Evolutionary conservation across 208 protist genomes (phyloP).

Genomic region (Leishmania guyanensis): DNA sequence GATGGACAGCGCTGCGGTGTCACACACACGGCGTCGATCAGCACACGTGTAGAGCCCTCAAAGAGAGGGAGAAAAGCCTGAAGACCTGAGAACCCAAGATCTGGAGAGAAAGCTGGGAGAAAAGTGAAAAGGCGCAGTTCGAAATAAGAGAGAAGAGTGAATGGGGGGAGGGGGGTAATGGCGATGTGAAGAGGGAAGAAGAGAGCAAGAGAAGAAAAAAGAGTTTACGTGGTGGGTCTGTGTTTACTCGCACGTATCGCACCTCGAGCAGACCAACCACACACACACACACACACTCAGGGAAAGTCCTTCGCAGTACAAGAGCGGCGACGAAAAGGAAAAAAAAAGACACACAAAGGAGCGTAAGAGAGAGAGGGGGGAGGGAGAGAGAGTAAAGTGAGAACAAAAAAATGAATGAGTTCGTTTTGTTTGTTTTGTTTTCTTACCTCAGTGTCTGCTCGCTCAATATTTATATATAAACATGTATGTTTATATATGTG

Average conservation of each 20-base stretch:
- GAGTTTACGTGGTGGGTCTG: background rate
- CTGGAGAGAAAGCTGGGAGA: background rate
- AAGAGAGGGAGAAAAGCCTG: too few species aligned
- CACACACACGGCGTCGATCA: background rate
- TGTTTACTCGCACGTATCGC: background rate
- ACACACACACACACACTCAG: background rate
- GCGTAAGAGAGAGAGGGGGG: background rate
- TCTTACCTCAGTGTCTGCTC: background rate
- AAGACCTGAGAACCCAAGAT: background rate
- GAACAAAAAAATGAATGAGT: background rate
- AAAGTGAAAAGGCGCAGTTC: background rate
- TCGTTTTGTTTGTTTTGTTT: background rate
- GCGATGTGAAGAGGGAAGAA: too few species aligned
- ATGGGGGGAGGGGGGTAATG: background rate
- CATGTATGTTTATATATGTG: too few species aligned
- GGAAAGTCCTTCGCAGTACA: background rate
- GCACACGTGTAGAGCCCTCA: background rate
- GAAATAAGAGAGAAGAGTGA: background rate
- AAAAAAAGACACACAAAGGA: background rate
- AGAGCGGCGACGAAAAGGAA: background rate
- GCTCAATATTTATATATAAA: too few species aligned
- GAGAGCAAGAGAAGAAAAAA: background rate
- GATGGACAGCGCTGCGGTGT: background rate
- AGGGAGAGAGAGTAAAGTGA: background rate
- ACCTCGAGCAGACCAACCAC: background rate